phyloP scores from a whole-genome alignment of 495 filamentous ascomycete species.

The Trichoderma reesei region DNA sequence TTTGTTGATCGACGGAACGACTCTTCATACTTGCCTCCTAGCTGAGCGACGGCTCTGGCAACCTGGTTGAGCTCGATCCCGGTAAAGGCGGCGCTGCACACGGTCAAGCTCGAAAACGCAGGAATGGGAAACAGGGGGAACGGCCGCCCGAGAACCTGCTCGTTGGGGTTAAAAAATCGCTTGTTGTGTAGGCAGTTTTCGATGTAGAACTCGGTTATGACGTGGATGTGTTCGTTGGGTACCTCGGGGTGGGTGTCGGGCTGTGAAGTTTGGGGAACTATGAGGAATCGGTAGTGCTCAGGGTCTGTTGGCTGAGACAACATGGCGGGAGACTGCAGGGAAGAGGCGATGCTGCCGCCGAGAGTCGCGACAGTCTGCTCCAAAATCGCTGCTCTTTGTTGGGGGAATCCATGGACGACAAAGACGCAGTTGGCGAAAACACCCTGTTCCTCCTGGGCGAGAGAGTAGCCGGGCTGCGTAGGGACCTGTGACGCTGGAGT shows the following conservation, averaged over 20 bases:
- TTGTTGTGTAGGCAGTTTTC: slow-evolving; percentile 77
- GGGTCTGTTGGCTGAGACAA: slow-evolving; percentile 16
- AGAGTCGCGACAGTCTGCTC: slow-evolving; percentile 33
- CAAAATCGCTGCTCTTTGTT: slow-evolving; percentile 33
- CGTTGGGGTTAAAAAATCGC: slow-evolving; percentile 54
- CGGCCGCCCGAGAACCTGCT: slow-evolving; percentile 59
- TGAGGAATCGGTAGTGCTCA: slow-evolving; percentile 28
- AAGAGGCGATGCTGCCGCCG: slow-evolving; percentile 32
- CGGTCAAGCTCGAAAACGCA: slow-evolving; percentile 55
- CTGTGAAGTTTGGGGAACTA: slow-evolving; percentile 39
- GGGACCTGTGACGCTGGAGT: slow-evolving; percentile 12
- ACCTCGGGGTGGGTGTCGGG: slow-evolving; percentile 30
- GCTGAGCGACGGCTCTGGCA: slow-evolving; percentile 58
- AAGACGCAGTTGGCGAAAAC: slow-evolving; percentile 51
- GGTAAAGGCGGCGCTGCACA: slow-evolving; percentile 74
- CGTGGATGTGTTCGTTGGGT: slow-evolving; percentile 28
- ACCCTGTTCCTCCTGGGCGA: slow-evolving; percentile 21
- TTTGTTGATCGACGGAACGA: slow-evolving; percentile 55
- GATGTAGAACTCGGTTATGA: slow-evolving; percentile 87
- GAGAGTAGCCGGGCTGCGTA: slow-evolving; percentile 13
- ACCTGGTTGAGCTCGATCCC: slow-evolving; percentile 81
- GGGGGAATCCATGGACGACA: slow-evolving; percentile 53
- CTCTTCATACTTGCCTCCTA: slow-evolving; percentile 74
- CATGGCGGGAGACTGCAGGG: slow-evolving; percentile 32
- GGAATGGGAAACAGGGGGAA: slow-evolving; percentile 58